Evolutionary conservation across 352 stramenopile species (phyloP).

Genomic region (Globisporangium paroecandrum): DNA sequence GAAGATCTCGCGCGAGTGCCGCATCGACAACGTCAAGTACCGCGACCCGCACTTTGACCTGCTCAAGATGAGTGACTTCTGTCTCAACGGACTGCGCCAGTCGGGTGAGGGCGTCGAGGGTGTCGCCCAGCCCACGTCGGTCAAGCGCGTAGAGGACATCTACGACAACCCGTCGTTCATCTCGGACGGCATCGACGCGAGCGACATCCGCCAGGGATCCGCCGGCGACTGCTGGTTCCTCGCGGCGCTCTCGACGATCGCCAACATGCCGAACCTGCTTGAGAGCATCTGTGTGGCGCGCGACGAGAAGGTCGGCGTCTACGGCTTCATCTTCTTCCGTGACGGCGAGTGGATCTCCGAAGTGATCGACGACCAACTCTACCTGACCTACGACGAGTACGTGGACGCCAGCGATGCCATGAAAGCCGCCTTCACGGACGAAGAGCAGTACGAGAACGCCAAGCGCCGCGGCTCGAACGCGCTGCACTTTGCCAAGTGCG

Average conservation of each 20-base stretch:
- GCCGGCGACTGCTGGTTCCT: slow-evolving; percentile 83
- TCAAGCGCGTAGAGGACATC: slow-evolving; percentile 27
- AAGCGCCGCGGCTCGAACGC: slow-evolving; percentile 30
- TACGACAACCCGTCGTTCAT: slow-evolving; percentile 46
- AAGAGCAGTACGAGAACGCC: slow-evolving; percentile 24
- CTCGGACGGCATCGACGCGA: slow-evolving; percentile 41
- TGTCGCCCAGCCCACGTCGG: slow-evolving; percentile 15
- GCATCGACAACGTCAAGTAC: slow-evolving; percentile 36
- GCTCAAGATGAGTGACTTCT: slow-evolving; percentile 12
- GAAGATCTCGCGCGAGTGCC: slow-evolving; percentile 35
- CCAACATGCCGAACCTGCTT: slow-evolving; percentile 59
- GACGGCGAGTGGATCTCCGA: slow-evolving; percentile 43
- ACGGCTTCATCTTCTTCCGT: slow-evolving; percentile 49
- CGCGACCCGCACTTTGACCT: slow-evolving; percentile 38
- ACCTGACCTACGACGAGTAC: slow-evolving; percentile 26
- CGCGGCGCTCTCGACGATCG: slow-evolving; percentile 58
- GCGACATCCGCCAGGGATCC: slow-evolving; percentile 64
- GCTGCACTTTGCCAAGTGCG: slow-evolving; percentile 36
- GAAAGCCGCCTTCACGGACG: slow-evolving; percentile 22
- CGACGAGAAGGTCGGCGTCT: slow-evolving; percentile 39
- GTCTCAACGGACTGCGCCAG: slow-evolving; percentile 23
- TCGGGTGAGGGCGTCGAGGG: slow-evolving; percentile 14
- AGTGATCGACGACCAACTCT: slow-evolving; percentile 42
- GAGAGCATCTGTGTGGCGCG: slow-evolving; percentile 49
- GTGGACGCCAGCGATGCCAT: slow-evolving; percentile 13